Percentiles rank a stretch among this genome's conserved stretches.
Evolutionary conservation across 345 rosid genomes (phyloP).

Genomic region (Triadica sebifera): DNA sequence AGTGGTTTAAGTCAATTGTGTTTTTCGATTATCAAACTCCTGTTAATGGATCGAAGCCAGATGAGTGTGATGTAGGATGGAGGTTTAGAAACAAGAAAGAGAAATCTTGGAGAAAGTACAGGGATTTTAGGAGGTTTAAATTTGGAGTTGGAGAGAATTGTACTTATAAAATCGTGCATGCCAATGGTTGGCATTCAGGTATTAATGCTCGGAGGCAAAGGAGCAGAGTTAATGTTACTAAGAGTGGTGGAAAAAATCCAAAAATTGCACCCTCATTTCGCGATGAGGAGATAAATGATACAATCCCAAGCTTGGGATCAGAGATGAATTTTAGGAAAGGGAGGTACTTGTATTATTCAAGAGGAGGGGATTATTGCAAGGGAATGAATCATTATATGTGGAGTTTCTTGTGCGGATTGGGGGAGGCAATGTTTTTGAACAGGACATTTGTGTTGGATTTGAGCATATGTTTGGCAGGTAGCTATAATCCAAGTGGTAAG

Average conservation of each 20-base stretch:
- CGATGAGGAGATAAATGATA: constrained; percentile 33
- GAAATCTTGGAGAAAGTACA: constrained; percentile 89
- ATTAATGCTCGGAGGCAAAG: constrained; percentile 62
- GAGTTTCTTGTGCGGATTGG: constrained; percentile 95
- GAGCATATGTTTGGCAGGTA: constrained; percentile 65
- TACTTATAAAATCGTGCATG: constrained; percentile 52
- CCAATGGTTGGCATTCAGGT: constrained; percentile 86
- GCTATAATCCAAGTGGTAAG: constrained; percentile 58
- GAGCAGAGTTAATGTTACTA: constrained; percentile 16
- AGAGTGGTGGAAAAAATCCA: constrained; percentile 8
- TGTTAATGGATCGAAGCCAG: constrained; percentile 62
- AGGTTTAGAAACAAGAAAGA: constrained; percentile 91
- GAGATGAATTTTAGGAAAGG: constrained; percentile 57
- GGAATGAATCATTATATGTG: constrained; percentile 95
- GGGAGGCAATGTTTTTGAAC: constrained; percentile 91
- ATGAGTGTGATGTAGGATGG: constrained; percentile 93
- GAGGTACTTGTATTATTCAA: constrained; percentile 74
- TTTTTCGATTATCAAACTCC: constrained; percentile 79
- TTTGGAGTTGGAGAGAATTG: constrained; percentile 63
- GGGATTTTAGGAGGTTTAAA: constrained; percentile 88
- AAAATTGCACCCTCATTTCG: constrained; percentile 17
- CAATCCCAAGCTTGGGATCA: constrained; percentile 29
- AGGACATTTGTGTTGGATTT: constrained; percentile 90
- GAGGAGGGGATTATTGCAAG: constrained; percentile 90
- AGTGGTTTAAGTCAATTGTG: constrained; percentile 64